These are phyloP conservation scores for Candida chauliodis DNA, from an alignment of 805 yeast species.

Conservation along the genomic window DNA sequence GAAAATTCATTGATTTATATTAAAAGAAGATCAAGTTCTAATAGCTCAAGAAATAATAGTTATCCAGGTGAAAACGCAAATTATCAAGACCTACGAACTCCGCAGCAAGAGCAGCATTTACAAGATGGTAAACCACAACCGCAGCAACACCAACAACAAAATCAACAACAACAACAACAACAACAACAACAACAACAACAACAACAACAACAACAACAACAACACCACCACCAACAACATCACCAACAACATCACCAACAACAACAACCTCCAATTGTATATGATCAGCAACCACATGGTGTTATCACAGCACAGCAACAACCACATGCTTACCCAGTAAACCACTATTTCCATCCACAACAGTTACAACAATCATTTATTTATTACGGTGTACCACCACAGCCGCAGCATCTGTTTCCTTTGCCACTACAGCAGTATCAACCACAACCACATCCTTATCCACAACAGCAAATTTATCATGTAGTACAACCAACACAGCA, in stretches of 20 bases:
- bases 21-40: slow-evolving; percentile 46
- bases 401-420: slow-evolving; percentile 4
- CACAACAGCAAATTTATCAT: background rate
- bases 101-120: background rate
- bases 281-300: background rate
- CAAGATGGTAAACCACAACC: background rate
- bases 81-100: slow-evolving; percentile 2
- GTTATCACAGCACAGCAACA: no score
- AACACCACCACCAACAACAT: background rate
- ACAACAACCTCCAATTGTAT: background rate
- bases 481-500: background rate
- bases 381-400: background rate
- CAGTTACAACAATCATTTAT: background rate
- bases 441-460: slow-evolving; percentile 10
- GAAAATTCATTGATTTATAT: slow-evolving; percentile 43
- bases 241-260: slow-evolving; percentile 7
- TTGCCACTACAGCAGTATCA: slow-evolving; percentile 8
- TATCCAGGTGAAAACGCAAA: slow-evolving; percentile 6
- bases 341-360: no score
- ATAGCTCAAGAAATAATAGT: slow-evolving; percentile 13
- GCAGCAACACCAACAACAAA: slow-evolving; percentile 6
- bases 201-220: slow-evolving; percentile 4
- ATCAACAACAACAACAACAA: slow-evolving; percentile 11
- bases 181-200: slow-evolving; percentile 2
- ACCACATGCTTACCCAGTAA: slow-evolving; percentile 5